These are phyloP conservation scores for Ganoderma resinaceum DNA, from an alignment of 1,284 basidiomycete genomes.

Conservation along the genomic window DNA sequence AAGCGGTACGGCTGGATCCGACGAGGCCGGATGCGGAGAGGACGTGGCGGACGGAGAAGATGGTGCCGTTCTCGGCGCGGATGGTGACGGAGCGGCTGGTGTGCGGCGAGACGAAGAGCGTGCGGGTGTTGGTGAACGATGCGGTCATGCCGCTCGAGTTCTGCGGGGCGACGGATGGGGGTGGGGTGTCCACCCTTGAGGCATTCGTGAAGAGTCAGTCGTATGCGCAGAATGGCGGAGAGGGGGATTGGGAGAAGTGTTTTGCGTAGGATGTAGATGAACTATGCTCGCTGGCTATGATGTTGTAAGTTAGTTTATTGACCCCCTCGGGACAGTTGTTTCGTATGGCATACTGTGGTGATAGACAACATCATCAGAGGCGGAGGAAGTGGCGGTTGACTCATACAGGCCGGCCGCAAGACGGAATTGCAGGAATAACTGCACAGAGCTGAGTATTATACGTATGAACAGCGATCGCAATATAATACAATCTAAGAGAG, in stretches of 20 bases:
- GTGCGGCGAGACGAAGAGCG: conserved; percentile 46
- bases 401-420: too few relatives aligned
- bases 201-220: conserved; percentile 75
- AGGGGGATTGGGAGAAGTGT: conserved; percentile 73
- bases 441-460: too few relatives aligned
- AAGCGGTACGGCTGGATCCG: not conserved
- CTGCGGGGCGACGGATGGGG: conserved; percentile 55
- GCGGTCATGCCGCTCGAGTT: conserved; percentile 68
- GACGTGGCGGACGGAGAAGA: conserved; percentile 39
- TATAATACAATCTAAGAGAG: too few relatives aligned
- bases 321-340: too few relatives aligned
- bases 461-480: too few relatives aligned
- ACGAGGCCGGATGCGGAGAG: not conserved
- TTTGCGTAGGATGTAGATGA: conserved; percentile 34
- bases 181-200: conserved; percentile 69
- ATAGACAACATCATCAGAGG: too few relatives aligned
- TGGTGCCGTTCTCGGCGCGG: conserved; percentile 71
- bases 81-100: conserved; percentile 68
- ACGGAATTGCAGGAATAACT: too few relatives aligned
- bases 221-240: conserved; percentile 69
- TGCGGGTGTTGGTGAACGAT: conserved; percentile 74
- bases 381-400: too few relatives aligned
- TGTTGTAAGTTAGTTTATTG: not conserved
- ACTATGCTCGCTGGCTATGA: not conserved
- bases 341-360: too few relatives aligned